Evolutionary conservation across 177 flowering plant genomes (phyloP).

Genomic region (Vitis hybrid): DNA sequence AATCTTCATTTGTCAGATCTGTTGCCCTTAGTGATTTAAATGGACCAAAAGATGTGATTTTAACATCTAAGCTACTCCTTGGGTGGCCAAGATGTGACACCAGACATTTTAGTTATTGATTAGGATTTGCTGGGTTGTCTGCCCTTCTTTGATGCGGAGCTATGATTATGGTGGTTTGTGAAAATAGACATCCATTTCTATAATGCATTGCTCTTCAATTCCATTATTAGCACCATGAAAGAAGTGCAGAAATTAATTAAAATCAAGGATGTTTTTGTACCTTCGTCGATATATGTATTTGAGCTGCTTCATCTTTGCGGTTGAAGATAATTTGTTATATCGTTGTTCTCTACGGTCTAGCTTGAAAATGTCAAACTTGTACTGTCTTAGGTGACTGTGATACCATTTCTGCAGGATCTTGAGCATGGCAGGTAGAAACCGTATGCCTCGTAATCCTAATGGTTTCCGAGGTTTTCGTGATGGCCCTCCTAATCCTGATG

Average conservation of each 20-base stretch:
- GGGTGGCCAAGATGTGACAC: neutral
- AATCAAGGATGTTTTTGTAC: neutral
- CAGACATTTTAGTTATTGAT: neutral
- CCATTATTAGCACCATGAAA: neutral
- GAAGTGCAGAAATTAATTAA: too few relatives aligned
- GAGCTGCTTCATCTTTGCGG: neutral
- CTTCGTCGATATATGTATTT: neutral
- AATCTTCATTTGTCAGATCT: neutral
- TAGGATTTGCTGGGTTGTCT: neutral
- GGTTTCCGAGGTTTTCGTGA: conserved; percentile 34
- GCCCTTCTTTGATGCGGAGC: neutral
- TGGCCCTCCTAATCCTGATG: conserved; percentile 41
- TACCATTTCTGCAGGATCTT: conserved; percentile 32
- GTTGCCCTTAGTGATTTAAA: neutral
- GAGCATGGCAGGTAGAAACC: conserved; percentile 57
- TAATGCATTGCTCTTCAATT: neutral
- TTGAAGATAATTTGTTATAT: neutral
- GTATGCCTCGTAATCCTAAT: conserved; percentile 43
- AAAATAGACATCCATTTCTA: neutral
- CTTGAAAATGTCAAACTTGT: neutral
- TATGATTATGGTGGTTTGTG: neutral
- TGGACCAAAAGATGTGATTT: neutral
- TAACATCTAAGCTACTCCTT: neutral
- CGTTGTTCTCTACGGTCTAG: neutral
- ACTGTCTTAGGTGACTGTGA: conserved; percentile 3